A percentile compares a stretch with the other conserved stretches of the same genome.
These are phyloP conservation scores for Tetramitus jugosus DNA, from an alignment of 208 protist genomes.

Conservation along the genomic window DNA sequence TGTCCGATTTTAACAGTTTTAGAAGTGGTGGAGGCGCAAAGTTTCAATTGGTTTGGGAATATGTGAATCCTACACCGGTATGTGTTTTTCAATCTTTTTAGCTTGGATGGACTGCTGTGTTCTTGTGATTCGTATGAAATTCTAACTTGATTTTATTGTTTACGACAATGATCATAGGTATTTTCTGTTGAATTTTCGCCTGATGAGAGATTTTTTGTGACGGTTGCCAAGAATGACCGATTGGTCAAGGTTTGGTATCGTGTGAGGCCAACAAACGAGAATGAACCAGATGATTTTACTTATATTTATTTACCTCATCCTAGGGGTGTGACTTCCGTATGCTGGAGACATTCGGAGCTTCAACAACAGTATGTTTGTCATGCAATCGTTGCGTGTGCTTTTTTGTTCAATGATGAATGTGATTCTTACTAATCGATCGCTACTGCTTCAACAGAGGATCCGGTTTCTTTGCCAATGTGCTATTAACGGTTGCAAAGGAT, in stretches of 20 bases:
- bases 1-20: no score
- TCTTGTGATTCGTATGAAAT: no score
- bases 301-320: constrained; percentile 21
- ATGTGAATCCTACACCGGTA: background rate
- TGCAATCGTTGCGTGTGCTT: no score
- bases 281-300: background rate
- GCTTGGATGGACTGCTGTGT: no score
- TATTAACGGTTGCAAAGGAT: constrained; percentile 7
- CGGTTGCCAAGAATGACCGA: background rate
- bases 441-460: no score
- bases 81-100: background rate
- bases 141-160: no score
- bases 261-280: background rate
- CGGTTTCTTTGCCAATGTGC: constrained; percentile 10
- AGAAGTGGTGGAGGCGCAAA: no score
- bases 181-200: background rate
- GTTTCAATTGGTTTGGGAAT: background rate
- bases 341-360: background rate
- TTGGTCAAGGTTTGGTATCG: constrained; percentile 19
- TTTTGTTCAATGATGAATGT: no score
- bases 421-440: no score
- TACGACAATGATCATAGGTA: no score
- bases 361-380: background rate
- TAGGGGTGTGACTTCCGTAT: constrained; percentile 5
- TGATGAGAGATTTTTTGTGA: constrained; percentile 16